Evolutionary conservation across 441 rosid genomes (phyloP), one percentile per base, ranked within the genome.

Genomic region (Bocquillonia castaneifolia): DNA sequence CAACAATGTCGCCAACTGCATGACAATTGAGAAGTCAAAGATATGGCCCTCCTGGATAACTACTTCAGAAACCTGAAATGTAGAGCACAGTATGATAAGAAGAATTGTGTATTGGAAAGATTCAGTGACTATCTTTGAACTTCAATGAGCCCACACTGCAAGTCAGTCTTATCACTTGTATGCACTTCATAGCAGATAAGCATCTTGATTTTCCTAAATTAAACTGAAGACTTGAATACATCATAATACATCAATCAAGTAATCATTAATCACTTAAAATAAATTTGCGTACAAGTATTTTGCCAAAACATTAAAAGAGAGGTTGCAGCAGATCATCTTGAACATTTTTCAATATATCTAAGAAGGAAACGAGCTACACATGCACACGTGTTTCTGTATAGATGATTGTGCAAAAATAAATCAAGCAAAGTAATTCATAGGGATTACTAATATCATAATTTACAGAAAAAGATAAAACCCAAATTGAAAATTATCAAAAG

Each of bases 31-130:
- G 78, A 89, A 84, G 75, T 91, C 96, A 64, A 89, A 84, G 37
- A 78, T 78, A 68, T 79, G 91, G 69, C 84, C 88, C 65, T 85
- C 92, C 79, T 77, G 97, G 68, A 86, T 75, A 62, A 89, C 78
- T 67, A 89, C 83, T 80, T 93, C 99, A 76, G 99, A 85, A 71
- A 93, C 95, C 99, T 93, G 90, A 60, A 75, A 52, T 22, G 63
- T 45, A 70, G 72, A 73, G 79, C 37, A 71, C 39, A 74, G 20
- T 63, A 59, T 32, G 66, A 14, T 28, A n/a, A 57, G 64, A 63
- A 63, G 18, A 52, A 42, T 28, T 42, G 40, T 48, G 14, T 29
- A 65, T 58, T 39, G 47, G 53, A 62, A 71, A 48, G 23, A 42
- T 25, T 39, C 31, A 60, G 14, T 20, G 12, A 36, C 39, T 51